Percentiles rank a stretch among this genome's conserved stretches.
These are phyloP conservation scores for Hypoxylon sp. DNA, from an alignment of 2,329 filamentous ascomycete species.

Conservation along the genomic window DNA sequence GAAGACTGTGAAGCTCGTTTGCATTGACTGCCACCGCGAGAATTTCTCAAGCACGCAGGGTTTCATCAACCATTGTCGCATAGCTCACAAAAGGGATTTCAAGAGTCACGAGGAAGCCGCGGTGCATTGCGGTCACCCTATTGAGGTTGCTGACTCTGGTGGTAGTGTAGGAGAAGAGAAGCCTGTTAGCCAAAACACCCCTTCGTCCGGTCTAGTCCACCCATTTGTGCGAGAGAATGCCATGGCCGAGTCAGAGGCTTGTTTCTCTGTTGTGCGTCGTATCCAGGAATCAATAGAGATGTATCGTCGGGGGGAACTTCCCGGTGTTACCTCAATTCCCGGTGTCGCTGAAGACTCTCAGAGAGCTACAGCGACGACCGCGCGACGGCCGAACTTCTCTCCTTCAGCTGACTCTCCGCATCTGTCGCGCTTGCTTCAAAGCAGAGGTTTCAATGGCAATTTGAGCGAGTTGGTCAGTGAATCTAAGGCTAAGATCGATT, in stretches of 20 bases:
- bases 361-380: conserved; percentile 45
- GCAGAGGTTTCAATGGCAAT: conserved; percentile 71
- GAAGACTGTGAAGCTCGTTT: conserved; percentile 89
- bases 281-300: conserved; percentile 67
- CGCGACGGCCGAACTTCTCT: conserved; percentile 58
- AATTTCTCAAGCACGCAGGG: conserved; percentile 97
- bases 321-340: conserved; percentile 62
- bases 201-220: conserved; percentile 68
- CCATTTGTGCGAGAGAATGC: conserved; percentile 70
- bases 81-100: conserved; percentile 92
- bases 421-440: conserved; percentile 74
- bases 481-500: conserved; percentile 66
- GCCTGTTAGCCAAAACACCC: conserved; percentile 42
- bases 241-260: conserved; percentile 66
- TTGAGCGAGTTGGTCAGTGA: conserved; percentile 69
- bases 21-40: conserved; percentile 86
- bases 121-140: conserved; percentile 83
- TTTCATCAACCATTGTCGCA: conserved; percentile 99
- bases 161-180: conserved; percentile 61
- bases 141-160: conserved; percentile 75
- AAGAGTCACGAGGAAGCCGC: conserved; percentile 97
- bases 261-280: conserved; percentile 61
- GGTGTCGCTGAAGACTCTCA: conserved; percentile 44
- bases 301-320: conserved; percentile 65
- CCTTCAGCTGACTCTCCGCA: conserved; percentile 72